Conservation (phyloP, 345 rosid genomes). For the Noccaea bulbosa region DNA sequence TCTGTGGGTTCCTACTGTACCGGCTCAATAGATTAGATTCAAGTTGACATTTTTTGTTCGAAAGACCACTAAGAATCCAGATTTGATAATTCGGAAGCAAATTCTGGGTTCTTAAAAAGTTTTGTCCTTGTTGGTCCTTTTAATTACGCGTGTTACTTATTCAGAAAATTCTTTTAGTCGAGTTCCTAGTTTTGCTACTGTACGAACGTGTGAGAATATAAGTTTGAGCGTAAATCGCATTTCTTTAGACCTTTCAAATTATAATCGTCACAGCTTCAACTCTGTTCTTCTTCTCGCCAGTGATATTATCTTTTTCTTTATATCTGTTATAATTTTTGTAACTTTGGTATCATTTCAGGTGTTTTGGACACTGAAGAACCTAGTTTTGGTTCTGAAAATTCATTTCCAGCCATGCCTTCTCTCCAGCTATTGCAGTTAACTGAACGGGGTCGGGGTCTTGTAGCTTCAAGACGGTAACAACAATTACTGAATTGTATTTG, state of each 20-base stretch:
- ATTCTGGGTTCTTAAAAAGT: conserved; percentile 6
- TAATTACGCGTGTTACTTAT: conserved; percentile 15
- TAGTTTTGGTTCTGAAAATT: conserved; percentile 29
- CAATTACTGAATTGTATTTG: neutral
- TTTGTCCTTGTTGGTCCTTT: conserved; percentile 14
- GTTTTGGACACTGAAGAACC: conserved; percentile 36
- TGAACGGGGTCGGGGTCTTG: conserved; percentile 74
- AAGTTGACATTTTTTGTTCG: neutral
- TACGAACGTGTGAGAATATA: conserved; percentile 4
- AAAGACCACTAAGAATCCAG: neutral
- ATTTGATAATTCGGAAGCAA: conserved; percentile 6
- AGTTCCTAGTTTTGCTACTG: neutral
- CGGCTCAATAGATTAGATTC: neutral
- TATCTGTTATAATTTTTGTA: neutral
- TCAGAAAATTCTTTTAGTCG: conserved; percentile 1
- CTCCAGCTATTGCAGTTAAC: conserved; percentile 89
- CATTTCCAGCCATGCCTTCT: conserved; percentile 71
- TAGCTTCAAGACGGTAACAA: conserved; percentile 81
- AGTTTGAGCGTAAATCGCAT: conserved; percentile 10
- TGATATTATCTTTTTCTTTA: conserved; percentile 11
- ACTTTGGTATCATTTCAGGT: conserved; percentile 43
- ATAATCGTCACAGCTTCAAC: conserved; percentile 11
- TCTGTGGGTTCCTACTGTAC: neutral
- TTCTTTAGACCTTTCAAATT: neutral
- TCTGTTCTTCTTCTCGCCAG: neutral